Evolutionary conservation across 2,329 filamentous ascomycete species (phyloP).

Genomic region (Talaromyces piceae): DNA sequence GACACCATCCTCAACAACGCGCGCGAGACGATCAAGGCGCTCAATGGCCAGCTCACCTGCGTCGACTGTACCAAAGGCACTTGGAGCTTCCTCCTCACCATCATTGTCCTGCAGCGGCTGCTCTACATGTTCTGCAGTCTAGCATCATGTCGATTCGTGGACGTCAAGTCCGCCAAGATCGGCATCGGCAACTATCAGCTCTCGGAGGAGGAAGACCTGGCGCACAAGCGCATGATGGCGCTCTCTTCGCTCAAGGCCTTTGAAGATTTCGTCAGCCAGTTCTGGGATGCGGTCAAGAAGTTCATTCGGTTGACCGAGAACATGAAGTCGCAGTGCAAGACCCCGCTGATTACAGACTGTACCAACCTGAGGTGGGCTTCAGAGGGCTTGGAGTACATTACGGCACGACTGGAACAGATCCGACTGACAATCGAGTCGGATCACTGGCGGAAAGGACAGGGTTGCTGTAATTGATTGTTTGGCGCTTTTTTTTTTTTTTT

Average conservation of each 20-base stretch:
- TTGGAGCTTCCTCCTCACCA: background rate
- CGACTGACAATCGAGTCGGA: background rate
- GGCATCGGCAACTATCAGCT: background rate
- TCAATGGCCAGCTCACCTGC: background rate
- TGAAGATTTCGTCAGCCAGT: background rate
- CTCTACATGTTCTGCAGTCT: background rate
- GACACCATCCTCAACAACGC: background rate
- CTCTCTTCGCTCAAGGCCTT: background rate
- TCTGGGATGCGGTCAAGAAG: background rate
- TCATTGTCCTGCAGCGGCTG: background rate
- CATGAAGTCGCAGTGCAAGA: background rate
- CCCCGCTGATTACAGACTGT: background rate
- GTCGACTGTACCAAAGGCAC: background rate
- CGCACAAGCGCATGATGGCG: background rate
- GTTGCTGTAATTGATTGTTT: background rate
- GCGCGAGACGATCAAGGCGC: background rate
- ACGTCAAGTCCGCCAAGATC: background rate
- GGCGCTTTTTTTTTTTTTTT: background rate
- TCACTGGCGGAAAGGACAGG: background rate
- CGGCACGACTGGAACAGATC: background rate
- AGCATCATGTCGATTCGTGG: background rate
- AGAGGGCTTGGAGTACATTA: background rate
- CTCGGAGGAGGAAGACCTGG: background rate
- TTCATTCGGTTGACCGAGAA: background rate
- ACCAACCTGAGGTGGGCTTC: background rate